Percentiles rank a stretch among this genome's conserved stretches.
Conservation (phyloP, 164 flowering plant species). For the Vitis labrusca region DNA sequence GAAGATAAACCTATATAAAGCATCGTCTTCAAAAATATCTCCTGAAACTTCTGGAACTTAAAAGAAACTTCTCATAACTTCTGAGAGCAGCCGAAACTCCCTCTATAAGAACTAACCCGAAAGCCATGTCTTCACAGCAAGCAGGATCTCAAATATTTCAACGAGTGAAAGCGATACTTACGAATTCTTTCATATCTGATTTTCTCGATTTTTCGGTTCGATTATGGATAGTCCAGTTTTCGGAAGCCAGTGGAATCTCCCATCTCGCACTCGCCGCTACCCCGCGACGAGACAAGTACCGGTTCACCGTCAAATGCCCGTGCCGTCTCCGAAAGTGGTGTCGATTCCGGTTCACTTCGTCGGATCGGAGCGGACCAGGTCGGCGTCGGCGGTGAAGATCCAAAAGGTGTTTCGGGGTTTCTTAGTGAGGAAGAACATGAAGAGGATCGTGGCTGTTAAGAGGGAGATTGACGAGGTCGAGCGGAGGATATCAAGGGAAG, state of each 20-base stretch:
- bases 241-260: constrained; percentile 4
- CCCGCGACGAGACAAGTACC: background rate
- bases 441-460: constrained; percentile 38
- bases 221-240: constrained; percentile 26
- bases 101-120: background rate
- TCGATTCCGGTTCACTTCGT: constrained; percentile 53
- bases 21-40: background rate
- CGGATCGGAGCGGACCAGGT: constrained; percentile 22
- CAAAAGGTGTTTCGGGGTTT: constrained; percentile 72
- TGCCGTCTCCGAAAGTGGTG: constrained; percentile 36
- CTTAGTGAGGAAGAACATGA: constrained; percentile 54
- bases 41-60: constrained; percentile 24
- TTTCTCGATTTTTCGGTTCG: no score
- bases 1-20: background rate
- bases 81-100: background rate
- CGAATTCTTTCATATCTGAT: no score
- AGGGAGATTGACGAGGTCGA: constrained; percentile 52
- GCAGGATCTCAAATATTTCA: background rate
- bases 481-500: constrained; percentile 29
- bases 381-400: constrained; percentile 49
- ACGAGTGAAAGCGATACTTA: no score
- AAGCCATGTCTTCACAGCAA: no score
- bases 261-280: constrained; percentile 17
- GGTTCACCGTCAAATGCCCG: background rate
- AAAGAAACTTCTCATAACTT: background rate